These are phyloP conservation scores for Diophrys appendiculata DNA, from an alignment of 73 alveolate genomes.

Conservation along the genomic window DNA sequence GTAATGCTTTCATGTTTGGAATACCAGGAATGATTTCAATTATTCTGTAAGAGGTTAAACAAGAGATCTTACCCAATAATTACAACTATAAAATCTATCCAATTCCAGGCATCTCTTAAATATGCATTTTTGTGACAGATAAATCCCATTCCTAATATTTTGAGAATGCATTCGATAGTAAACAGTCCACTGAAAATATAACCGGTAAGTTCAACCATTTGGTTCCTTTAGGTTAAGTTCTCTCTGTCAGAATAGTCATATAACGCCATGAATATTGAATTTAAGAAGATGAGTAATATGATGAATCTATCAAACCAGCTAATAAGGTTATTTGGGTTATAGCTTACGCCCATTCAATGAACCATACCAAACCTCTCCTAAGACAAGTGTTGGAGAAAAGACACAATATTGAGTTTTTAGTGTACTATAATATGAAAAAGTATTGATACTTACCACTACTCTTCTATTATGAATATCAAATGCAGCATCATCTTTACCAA, in stretches of 20 bases:
- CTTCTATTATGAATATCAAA: too few relatives aligned
- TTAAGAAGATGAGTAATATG: background rate
- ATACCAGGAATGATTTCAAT: constrained; percentile 68
- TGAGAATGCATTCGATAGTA: constrained; percentile 47
- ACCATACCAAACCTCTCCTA: constrained; percentile 8
- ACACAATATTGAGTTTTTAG: too few relatives aligned
- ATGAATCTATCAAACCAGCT: constrained; percentile 15
- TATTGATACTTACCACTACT: too few relatives aligned
- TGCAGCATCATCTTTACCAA: too few relatives aligned
- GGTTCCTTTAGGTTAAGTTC: background rate
- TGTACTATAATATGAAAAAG: too few relatives aligned
- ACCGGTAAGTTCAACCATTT: background rate
- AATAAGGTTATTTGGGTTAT: background rate
- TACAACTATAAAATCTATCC: constrained; percentile 74
- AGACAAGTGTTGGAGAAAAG: background rate
- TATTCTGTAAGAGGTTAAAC: constrained; percentile 77
- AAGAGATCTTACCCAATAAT: constrained; percentile 61
- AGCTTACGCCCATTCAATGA: constrained; percentile 3
- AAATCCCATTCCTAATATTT: constrained; percentile 72
- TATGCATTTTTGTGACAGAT: constrained; percentile 53
- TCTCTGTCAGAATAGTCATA: constrained; percentile 11
- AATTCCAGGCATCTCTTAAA: constrained; percentile 80
- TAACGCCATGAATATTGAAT: constrained; percentile 3
- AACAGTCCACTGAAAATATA: background rate
- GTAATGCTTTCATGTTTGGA: constrained; percentile 40